Evolutionary conservation across 306 rosid species (phyloP).

Genomic region (Echinosophora koreensis): DNA sequence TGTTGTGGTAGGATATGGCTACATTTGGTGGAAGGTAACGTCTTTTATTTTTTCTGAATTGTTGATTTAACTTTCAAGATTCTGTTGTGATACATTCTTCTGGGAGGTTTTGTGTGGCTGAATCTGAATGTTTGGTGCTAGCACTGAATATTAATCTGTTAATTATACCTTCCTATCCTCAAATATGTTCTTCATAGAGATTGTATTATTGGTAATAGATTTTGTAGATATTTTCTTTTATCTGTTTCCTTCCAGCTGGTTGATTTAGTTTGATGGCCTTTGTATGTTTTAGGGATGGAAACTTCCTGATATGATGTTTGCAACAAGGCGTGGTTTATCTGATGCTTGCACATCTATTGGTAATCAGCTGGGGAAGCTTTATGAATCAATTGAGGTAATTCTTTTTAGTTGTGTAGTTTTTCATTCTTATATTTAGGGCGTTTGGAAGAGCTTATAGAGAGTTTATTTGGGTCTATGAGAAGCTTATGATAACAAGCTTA

Average conservation of each 20-base stretch:
- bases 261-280: slow-evolving; percentile 33
- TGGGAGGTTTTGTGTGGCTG: slow-evolving; percentile 24
- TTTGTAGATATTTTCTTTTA: neutral
- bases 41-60: slow-evolving; percentile 33
- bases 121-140: slow-evolving; percentile 14
- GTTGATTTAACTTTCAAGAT: slow-evolving; percentile 40
- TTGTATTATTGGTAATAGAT: neutral
- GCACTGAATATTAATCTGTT: neutral
- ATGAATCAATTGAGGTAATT: slow-evolving; percentile 75
- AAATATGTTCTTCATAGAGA: neutral
- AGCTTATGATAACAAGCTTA: too few species aligned
- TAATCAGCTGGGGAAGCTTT: slow-evolving; percentile 78
- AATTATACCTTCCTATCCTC: neutral
- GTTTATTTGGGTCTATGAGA: too few species aligned
- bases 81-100: slow-evolving; percentile 20
- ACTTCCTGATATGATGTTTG: slow-evolving; percentile 96
- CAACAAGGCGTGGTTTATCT: slow-evolving; percentile 83
- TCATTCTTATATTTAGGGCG: neutral
- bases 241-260: neutral
- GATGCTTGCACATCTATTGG: slow-evolving; percentile 82
- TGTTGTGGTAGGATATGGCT: slow-evolving; percentile 81
- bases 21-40: slow-evolving; percentile 94
- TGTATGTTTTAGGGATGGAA: slow-evolving; percentile 84
- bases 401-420: slow-evolving; percentile 19
- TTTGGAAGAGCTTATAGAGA: too few species aligned